Conservation (phyloP, 306 rosid species). For the Castanea crenata region DNA sequence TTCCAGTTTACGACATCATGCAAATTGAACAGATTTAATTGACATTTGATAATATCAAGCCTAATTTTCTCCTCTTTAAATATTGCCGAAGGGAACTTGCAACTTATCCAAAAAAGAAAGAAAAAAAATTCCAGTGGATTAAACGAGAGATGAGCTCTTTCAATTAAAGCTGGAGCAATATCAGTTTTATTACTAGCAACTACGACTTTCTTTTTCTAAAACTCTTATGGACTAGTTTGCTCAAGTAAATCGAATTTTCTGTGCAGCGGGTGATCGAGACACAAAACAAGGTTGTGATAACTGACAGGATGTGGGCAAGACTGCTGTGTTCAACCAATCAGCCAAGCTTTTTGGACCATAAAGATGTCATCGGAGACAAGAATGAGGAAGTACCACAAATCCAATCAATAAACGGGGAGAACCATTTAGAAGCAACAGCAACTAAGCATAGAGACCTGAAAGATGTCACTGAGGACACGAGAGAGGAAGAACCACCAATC, state of each 20-base stretch:
- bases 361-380: constrained; percentile 15
- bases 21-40: too few relatives aligned
- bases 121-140: too few relatives aligned
- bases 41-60: too few relatives aligned
- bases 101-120: too few relatives aligned
- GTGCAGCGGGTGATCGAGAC: constrained; percentile 53
- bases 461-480: background rate
- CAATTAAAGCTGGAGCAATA: too few relatives aligned
- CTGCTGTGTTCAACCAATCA: constrained; percentile 63
- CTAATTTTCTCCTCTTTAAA: too few relatives aligned
- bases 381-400: constrained; percentile 4
- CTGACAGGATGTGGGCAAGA: constrained; percentile 83
- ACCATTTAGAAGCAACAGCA: background rate
- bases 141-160: too few relatives aligned
- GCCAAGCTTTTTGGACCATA: constrained; percentile 54
- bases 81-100: too few relatives aligned
- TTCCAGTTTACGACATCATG: too few relatives aligned
- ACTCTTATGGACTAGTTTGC: background rate
- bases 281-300: constrained; percentile 57
- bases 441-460: background rate
- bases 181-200: too few relatives aligned
- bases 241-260: constrained; percentile 1
- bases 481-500: background rate
- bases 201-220: too few relatives aligned
- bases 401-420: constrained; percentile 18